Evolutionary conservation across 345 rosid species (phyloP).

Genomic region (Arabidopsis arenosa): DNA sequence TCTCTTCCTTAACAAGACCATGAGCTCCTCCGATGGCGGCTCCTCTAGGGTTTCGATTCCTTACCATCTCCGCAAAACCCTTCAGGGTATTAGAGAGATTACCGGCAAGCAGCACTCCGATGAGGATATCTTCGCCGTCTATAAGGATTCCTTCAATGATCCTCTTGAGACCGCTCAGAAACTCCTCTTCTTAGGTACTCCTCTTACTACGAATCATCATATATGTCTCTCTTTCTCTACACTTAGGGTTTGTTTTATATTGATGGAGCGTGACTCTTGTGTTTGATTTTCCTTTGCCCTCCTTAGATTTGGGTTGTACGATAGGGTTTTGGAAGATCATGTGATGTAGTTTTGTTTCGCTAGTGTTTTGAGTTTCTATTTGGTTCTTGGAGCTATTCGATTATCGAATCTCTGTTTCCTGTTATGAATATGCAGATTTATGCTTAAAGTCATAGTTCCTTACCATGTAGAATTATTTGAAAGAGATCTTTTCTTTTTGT

Average conservation of each 20-base stretch:
- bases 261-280: background rate
- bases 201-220: background rate
- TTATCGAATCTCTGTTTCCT: constrained; percentile 16
- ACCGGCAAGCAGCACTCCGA: constrained; percentile 85
- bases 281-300: background rate
- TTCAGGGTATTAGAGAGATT: constrained; percentile 74
- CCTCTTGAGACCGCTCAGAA: constrained; percentile 83
- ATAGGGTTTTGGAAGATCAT: constrained; percentile 27
- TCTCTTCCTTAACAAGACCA: constrained; percentile 31
- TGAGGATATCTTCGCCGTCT: constrained; percentile 75
- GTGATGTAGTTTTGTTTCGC: constrained; percentile 3
- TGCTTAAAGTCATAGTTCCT: background rate
- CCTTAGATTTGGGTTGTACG: background rate
- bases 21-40: constrained; percentile 56
- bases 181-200: constrained; percentile 74
- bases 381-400: background rate
- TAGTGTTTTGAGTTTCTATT: background rate
- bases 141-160: constrained; percentile 76
- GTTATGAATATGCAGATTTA: constrained; percentile 1
- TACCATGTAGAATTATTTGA: constrained; percentile 2
- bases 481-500: background rate
- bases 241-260: constrained; percentile 1
- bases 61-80: constrained; percentile 53
- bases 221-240: background rate
- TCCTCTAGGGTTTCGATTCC: constrained; percentile 71